These are phyloP conservation scores for Daucus carota DNA, from an alignment of 129 eudicot species.

Conservation along the genomic window DH1_v3.0 NC_030385.2:39141501-39142000, in stretches of 20 bases:
- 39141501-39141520: neutral
- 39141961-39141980: neutral
- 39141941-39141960: neutral
- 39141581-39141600: neutral
- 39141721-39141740: conserved; percentile 28
- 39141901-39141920: neutral
- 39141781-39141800: neutral
- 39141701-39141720: conserved; percentile 28
- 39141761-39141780: too few species aligned
- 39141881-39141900: neutral
- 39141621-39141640: neutral
- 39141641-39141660: neutral
- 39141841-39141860: too few species aligned
- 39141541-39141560: neutral
- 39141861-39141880: too few species aligned
- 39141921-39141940: too few species aligned
- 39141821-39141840: neutral
- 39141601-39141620: neutral
- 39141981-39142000: neutral
- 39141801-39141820: neutral
- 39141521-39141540: conserved; percentile 1
- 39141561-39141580: neutral
- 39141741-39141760: conserved; percentile 18
- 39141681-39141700: conserved; percentile 24
- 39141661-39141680: neutral